Percentiles rank a stretch among this genome's conserved stretches.
phyloP scores from a whole-genome alignment of 192 early-diverging fungal genomes.

The Gamsiella multidivaricata region DNA sequence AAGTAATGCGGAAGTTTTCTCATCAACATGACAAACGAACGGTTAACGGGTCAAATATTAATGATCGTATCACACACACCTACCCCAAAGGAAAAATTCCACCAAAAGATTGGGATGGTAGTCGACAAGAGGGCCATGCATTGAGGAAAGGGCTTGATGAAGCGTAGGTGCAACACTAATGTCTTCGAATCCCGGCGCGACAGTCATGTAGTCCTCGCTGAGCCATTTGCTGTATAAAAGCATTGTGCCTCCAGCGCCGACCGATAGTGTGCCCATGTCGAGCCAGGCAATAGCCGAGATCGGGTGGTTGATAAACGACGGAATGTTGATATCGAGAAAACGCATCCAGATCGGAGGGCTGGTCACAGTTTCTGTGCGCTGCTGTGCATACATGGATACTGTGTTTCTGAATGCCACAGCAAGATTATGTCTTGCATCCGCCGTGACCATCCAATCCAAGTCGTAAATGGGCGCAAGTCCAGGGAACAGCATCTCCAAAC shows the following conservation, averaged over 20 bases:
- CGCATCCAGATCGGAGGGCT: constrained; percentile 61
- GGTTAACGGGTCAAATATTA: too few species aligned
- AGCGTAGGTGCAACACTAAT: constrained; percentile 57
- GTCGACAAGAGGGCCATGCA: constrained; percentile 75
- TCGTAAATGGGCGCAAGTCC: constrained; percentile 60
- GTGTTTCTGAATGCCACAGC: constrained; percentile 66
- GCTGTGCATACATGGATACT: constrained; percentile 72
- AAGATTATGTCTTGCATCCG: constrained; percentile 78
- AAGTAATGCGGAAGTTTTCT: too few species aligned
- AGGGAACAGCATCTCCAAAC: constrained; percentile 15
- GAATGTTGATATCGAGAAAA: constrained; percentile 66
- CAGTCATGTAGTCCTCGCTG: constrained; percentile 53
- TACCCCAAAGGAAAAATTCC: constrained; percentile 80
- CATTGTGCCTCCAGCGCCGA: constrained; percentile 65
- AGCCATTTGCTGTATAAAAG: constrained; percentile 76
- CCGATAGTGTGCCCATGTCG: constrained; percentile 68
- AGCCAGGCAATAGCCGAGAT: constrained; percentile 64
- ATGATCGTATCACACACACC: not conserved
- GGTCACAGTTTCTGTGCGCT: constrained; percentile 53
- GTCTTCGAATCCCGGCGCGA: constrained; percentile 18
- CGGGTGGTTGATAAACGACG: constrained; percentile 57
- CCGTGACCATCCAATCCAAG: constrained; percentile 79
- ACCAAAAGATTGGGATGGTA: constrained; percentile 79
- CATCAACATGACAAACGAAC: too few species aligned
- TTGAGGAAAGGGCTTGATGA: constrained; percentile 58